A percentile compares a stretch with the other conserved stretches of the same genome.
Conservation (phyloP, 805 yeast species). For the Sporopachydermia lactativora region DNA sequence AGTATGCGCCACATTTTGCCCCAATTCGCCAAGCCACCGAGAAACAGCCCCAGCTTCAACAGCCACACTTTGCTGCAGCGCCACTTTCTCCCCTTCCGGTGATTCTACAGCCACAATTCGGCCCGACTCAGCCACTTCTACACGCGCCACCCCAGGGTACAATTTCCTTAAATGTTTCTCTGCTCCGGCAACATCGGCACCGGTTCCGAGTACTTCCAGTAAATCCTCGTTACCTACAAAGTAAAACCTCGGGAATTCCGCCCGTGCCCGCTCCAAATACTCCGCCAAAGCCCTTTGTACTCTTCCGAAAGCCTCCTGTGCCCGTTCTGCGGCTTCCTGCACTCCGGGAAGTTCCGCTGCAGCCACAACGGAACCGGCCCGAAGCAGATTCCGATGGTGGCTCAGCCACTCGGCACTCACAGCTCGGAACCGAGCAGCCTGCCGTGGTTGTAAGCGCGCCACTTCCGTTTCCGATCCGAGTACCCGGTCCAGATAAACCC, state of each 20-base stretch:
- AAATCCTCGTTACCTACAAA: constrained; percentile 87
- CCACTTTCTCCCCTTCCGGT: constrained; percentile 47
- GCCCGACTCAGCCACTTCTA: constrained; percentile 23
- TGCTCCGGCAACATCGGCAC: constrained; percentile 29
- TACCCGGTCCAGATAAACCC: constrained; percentile 76
- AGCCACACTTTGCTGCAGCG: constrained; percentile 29
- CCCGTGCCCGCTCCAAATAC: constrained; percentile 70
- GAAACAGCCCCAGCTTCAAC: constrained; percentile 29
- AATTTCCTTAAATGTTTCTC: constrained; percentile 53
- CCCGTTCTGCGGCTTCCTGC: constrained; percentile 29
- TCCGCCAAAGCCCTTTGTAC: constrained; percentile 58
- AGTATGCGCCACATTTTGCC: constrained; percentile 34
- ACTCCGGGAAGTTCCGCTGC: constrained; percentile 35
- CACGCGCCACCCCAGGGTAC: constrained; percentile 47
- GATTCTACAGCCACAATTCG: constrained; percentile 38
- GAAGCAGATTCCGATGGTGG: constrained; percentile 34
- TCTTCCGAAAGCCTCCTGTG: constrained; percentile 39
- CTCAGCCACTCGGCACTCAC: constrained; percentile 47
- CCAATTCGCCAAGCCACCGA: constrained; percentile 53
- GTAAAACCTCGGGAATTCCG: constrained; percentile 64
- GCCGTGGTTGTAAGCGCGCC: constrained; percentile 49
- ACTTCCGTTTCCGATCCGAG: constrained; percentile 50
- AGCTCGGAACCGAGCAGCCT: constrained; percentile 49
- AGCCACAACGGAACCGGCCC: constrained; percentile 40
- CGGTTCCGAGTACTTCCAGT: constrained; percentile 65